phyloP scores from a whole-genome alignment of 129 eudicot species.

The Pseudognaphalium luteoalbum region DNA sequence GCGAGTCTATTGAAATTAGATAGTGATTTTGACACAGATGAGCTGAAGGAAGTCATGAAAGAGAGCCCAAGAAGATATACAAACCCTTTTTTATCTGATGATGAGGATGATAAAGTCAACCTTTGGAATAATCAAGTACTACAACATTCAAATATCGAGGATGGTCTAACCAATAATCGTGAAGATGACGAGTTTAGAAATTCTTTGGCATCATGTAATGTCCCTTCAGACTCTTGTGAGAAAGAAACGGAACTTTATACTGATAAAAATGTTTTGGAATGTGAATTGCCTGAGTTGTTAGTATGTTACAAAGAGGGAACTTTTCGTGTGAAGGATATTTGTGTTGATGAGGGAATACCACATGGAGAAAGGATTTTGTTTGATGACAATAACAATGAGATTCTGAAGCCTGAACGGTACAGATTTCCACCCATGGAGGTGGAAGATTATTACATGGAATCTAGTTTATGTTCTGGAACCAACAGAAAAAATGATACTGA shows the following conservation, averaged over 20 bases:
- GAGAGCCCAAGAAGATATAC: constrained; percentile 38
- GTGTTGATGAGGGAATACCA: constrained; percentile 70
- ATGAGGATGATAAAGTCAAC: constrained; percentile 36
- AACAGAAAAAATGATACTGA: constrained; percentile 24
- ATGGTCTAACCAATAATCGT: constrained; percentile 24
- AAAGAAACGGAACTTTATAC: constrained; percentile 45
- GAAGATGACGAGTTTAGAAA: constrained; percentile 31
- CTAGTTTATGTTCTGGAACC: constrained; percentile 33
- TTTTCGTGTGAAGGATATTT: constrained; percentile 66
- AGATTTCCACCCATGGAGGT: constrained; percentile 34
- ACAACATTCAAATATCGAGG: constrained; percentile 35
- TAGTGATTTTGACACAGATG: constrained; percentile 46
- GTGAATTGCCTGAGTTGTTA: constrained; percentile 62
- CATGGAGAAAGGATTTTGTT: constrained; percentile 42
- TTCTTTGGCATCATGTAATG: constrained; percentile 18
- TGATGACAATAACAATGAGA: constrained; percentile 33
- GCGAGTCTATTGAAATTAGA: constrained; percentile 38
- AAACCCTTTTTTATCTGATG: constrained; percentile 40
- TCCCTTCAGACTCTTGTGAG: constrained; percentile 30
- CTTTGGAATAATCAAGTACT: constrained; percentile 34
- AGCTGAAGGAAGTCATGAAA: constrained; percentile 43
- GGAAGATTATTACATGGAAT: constrained; percentile 25
- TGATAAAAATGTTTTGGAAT: constrained; percentile 62
- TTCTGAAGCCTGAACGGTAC: constrained; percentile 28
- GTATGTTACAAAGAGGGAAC: constrained; percentile 63